Conservation (phyloP, 2,329 filamentous ascomycete genomes). For the Chrysoporthe puriensis region DNA sequence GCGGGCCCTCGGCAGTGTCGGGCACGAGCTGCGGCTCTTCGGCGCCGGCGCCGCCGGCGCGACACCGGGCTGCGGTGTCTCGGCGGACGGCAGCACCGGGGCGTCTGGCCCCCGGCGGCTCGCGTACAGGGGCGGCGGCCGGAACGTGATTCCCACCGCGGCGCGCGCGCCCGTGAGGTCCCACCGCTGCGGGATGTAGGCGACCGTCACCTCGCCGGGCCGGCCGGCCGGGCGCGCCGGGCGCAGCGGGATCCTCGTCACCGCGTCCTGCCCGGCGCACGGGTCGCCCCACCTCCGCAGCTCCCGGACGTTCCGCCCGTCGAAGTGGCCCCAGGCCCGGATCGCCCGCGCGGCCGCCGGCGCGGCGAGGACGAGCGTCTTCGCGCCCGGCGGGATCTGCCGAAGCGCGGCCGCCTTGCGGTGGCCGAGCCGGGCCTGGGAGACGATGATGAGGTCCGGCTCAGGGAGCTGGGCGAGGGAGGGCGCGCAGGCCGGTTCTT, state of each 20-base stretch:
- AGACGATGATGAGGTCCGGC: constrained; percentile 52
- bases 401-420: constrained; percentile 71
- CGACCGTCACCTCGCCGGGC: constrained; percentile 71
- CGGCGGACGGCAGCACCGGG: not conserved
- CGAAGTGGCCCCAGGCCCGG: constrained; percentile 68
- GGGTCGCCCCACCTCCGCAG: constrained; percentile 48
- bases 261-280: constrained; percentile 38
- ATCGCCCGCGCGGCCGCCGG: constrained; percentile 68
- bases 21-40: constrained; percentile 29
- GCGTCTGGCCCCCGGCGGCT: not conserved
- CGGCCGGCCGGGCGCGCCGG: constrained; percentile 54
- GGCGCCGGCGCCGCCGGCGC: constrained; percentile 40
- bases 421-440: constrained; percentile 61
- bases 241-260: constrained; percentile 56
- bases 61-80: constrained; percentile 10
- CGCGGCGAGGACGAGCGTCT: constrained; percentile 68
- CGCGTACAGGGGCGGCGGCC: constrained; percentile 49
- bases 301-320: constrained; percentile 49
- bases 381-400: constrained; percentile 59
- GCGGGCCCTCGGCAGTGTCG: constrained; percentile 13
- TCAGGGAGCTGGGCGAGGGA: constrained; percentile 50
- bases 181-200: constrained; percentile 63
- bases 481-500: constrained; percentile 56
- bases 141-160: constrained; percentile 74
- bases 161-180: constrained; percentile 66